Base-by-base conservation (phyloP, 1,284 basidiomycete genomes). In the Moesziomyces antarcticus region DNA sequence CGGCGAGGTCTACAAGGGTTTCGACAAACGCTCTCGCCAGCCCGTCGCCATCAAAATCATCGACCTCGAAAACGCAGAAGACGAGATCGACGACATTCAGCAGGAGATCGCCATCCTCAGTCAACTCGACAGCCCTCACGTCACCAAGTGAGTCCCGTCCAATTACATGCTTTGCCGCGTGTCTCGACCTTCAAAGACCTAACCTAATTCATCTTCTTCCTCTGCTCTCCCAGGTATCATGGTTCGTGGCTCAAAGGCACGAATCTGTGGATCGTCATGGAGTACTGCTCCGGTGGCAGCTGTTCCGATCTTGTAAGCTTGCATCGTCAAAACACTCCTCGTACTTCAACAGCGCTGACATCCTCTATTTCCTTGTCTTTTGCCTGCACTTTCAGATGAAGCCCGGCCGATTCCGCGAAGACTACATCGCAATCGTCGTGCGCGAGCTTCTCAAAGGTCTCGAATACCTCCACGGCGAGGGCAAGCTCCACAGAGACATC, bases 81-180 rank as follows among this genome's bases (percentile, higher is more conserved):
- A 99, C 83, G 97, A 99, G 87, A 97, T 99, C 84, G 95, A 97
- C 85, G 96, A 99, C 85, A 98, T 99, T 64, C 96, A 99, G 81
- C 94, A 97, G 85, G 97, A 99, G 85, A 99, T 99, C 69, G 93
- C 96, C 85, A 98, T 98, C 73, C 89, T 99, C 21, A 94, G 93
- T n/a, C 96, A 98, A 84, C 86, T 99, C 73, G 96, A 98, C 85
- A 97, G 94, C 49, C 90, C 92, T 41, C 91, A 92, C 86, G 95
- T 99, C 64, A 99, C 96, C 70, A 94, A 94, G 92, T 81, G 53
- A 61, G 78, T 77, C 13, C n/a, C 33, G 22, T 13, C 25, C 37
- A 20, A 14, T 18, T 0, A 18, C 24, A 47, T 18, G 24, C 45
- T 18, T 18, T 40, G 16, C 37, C 6, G 16, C 37, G 37, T 14